Evolutionary conservation across 768 basidiomycete species (phyloP), one percentile per base, ranked within the genome.

Genomic region (Lyophyllum shimeji): DNA sequence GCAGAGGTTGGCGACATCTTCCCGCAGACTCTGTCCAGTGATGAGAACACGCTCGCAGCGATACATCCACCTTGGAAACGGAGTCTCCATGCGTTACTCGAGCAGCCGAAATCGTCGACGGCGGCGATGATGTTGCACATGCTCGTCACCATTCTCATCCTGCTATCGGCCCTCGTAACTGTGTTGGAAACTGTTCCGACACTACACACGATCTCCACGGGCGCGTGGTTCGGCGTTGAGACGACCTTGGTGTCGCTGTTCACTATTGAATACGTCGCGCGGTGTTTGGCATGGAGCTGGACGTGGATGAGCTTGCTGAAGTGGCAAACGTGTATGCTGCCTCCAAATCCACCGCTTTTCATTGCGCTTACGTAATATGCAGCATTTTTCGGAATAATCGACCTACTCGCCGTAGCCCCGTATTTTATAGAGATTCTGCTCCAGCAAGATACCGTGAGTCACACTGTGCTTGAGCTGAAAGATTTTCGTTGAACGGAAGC

Each of bases 351-450:
- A 17, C 59, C 63, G 78, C 74, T 20, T 46, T 51, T 20, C 48
- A 31, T 56, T 40, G 37, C n/a, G n/a, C 52, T 60, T 58, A 57
- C 52, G 57, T 53, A 55, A 59, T 13, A 40, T 20, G 24, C 49
- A 68, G 87, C 89, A 2, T 92, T 95, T 70, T 94, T 89, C 68
- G 92, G 90, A 4, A 80, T 95, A 21, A 83, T 93, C 67, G 94
- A 96, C 65, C 70, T 93, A 15, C 77, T 95, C 53, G 88, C 93
- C 3, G 93, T 96, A 46, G 63, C 90, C 21, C 94, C 94, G 2
- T 95, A 94, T 65, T 95, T 93, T 68, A 83, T 96, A 51, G 94
- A 95, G 72, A 78, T 95, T 49, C 71, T 90, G 25, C 66, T 95
- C 11, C 85, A 82, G 34, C 89, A 93, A 73, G 94, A 97, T 69